phyloP scores from a whole-genome alignment of 2,329 filamentous ascomycete species.

The Colletotrichum sp. region DNA sequence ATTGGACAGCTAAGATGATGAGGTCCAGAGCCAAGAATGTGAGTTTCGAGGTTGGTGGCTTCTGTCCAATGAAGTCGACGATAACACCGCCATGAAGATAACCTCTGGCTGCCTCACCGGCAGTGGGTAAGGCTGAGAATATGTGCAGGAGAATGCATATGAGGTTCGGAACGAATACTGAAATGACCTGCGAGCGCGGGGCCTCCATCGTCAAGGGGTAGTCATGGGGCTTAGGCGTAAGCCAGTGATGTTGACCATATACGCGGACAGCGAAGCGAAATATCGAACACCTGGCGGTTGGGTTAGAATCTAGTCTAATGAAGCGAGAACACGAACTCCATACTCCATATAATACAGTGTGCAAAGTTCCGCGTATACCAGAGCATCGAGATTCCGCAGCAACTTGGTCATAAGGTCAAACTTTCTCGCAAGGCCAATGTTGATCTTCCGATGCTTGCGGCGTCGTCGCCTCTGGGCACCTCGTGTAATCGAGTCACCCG shows the following conservation, averaged over 20 bases:
- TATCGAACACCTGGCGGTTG: slow-evolving; percentile 62
- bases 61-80: slow-evolving; percentile 72
- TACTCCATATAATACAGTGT: slow-evolving; percentile 76
- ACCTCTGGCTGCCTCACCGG: slow-evolving; percentile 66
- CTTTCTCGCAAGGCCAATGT: slow-evolving; percentile 59
- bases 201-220: slow-evolving; percentile 62
- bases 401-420: slow-evolving; percentile 65
- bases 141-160: slow-evolving; percentile 67
- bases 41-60: slow-evolving; percentile 61
- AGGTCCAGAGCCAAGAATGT: slow-evolving; percentile 62
- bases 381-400: slow-evolving; percentile 64
- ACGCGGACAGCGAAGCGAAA: slow-evolving; percentile 66
- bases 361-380: slow-evolving; percentile 70
- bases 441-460: slow-evolving; percentile 41
- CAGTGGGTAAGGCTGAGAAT: slow-evolving; percentile 57
- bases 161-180: slow-evolving; percentile 63
- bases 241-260: slow-evolving; percentile 65
- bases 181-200: slow-evolving; percentile 60
- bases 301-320: slow-evolving; percentile 15
- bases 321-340: slow-evolving; percentile 23
- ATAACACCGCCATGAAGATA: slow-evolving; percentile 73
- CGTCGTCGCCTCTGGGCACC: slow-evolving; percentile 35
- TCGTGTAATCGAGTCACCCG: slow-evolving; percentile 18
- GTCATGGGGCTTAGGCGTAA: slow-evolving; percentile 66
- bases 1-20: slow-evolving; percentile 62